Conservation (phyloP, 805 yeast genomes). For the Schwanniomyces sp. region DNA sequence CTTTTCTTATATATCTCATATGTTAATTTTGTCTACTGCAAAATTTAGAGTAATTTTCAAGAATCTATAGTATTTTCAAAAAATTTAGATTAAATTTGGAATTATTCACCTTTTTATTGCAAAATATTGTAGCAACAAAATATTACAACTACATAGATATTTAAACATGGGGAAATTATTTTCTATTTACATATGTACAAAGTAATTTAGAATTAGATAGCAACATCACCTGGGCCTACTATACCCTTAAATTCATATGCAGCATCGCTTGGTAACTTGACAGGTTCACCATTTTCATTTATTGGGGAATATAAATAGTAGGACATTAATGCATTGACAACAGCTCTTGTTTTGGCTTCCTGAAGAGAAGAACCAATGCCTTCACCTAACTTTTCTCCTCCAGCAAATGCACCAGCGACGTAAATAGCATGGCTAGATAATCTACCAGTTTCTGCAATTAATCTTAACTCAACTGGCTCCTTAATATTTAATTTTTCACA, state of each 20-base stretch:
- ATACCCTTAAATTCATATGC: conserved; percentile 40
- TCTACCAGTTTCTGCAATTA: conserved; percentile 94
- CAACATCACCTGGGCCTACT: conserved; percentile 45
- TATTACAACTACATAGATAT: too few species aligned
- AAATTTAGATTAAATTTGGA: too few species aligned
- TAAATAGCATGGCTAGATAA: conserved; percentile 78
- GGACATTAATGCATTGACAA: conserved; percentile 84
- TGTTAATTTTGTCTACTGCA: too few species aligned
- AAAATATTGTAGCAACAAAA: too few species aligned
- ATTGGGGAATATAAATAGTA: conserved; percentile 92
- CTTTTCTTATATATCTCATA: too few species aligned
- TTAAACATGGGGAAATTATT: not conserved
- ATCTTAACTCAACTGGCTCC: conserved; percentile 70
- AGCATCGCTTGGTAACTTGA: conserved; percentile 62
- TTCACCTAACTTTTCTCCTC: conserved; percentile 82
- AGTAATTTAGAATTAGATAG: conserved; percentile 25
- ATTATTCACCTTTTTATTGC: too few species aligned
- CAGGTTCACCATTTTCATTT: conserved; percentile 37
- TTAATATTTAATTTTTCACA: conserved; percentile 74
- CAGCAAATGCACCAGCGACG: conserved; percentile 89
- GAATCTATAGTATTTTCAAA: too few species aligned
- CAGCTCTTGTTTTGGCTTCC: conserved; percentile 92
- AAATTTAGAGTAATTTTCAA: too few species aligned
- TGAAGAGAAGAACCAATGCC: conserved; percentile 88
- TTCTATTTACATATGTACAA: conserved; percentile 19